Percentiles rank a stretch among this genome's conserved stretches.
These are phyloP conservation scores for Herpotrichia juniperi DNA, from an alignment of 2,329 filamentous ascomycete genomes.

Conservation along the genomic window DNA sequence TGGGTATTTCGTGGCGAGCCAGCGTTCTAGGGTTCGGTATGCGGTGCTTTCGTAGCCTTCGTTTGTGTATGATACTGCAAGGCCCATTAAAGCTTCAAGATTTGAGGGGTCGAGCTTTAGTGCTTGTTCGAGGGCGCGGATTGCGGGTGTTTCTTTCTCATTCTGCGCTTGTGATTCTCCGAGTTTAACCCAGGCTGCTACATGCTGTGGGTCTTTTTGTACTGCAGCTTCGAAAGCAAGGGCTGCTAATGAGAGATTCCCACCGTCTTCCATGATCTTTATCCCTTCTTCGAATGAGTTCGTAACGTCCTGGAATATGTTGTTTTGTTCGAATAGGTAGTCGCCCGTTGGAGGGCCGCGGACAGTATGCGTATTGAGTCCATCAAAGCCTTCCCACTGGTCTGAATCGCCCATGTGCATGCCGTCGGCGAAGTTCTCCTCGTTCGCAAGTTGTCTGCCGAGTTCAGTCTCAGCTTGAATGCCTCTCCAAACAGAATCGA, in stretches of 20 bases:
- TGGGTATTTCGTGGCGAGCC: slow-evolving; percentile 95
- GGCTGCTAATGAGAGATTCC: slow-evolving; percentile 90
- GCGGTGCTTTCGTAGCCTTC: slow-evolving; percentile 98
- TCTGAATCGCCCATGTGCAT: slow-evolving; percentile 73
- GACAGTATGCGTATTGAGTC: slow-evolving; percentile 68
- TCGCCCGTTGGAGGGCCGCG: slow-evolving; percentile 81
- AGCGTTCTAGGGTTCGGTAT: slow-evolving; percentile 94
- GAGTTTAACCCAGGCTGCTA: slow-evolving; percentile 92
- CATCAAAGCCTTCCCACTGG: slow-evolving; percentile 80
- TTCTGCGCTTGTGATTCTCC: slow-evolving; percentile 96
- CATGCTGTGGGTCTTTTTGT: slow-evolving; percentile 84
- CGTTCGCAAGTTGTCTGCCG: slow-evolving; percentile 70
- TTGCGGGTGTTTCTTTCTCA: slow-evolving; percentile 96
- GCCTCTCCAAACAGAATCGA: slow-evolving; percentile 87
- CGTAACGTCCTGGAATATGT: slow-evolving; percentile 78
- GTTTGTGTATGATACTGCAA: slow-evolving; percentile 97
- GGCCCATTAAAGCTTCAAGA: slow-evolving; percentile 87
- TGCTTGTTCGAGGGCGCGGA: slow-evolving; percentile 89
- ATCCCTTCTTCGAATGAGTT: slow-evolving; percentile 94
- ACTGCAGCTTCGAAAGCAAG: slow-evolving; percentile 95
- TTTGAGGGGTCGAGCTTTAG: slow-evolving; percentile 87
- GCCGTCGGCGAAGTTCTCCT: slow-evolving; percentile 67
- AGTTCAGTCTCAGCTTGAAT: slow-evolving; percentile 78
- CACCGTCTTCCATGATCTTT: slow-evolving; percentile 89
- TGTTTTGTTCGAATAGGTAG: slow-evolving; percentile 95